phyloP scores from a whole-genome alignment of 805 yeast species.

The Wickerhamomyces mucosus region DNA sequence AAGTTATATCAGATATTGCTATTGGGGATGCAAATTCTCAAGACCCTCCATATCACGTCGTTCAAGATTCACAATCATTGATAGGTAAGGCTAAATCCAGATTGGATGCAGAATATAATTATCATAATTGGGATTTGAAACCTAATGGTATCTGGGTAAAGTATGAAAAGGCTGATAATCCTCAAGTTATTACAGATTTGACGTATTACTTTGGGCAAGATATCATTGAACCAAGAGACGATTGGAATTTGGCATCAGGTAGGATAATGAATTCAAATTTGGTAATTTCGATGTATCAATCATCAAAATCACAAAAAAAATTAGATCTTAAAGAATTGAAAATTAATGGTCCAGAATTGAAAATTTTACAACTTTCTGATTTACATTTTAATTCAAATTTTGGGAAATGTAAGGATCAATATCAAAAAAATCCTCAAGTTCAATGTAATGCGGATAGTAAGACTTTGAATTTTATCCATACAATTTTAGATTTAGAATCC shows the following conservation, averaged over 20 bases:
- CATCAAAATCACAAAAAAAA: neutral
- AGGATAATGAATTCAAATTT: neutral
- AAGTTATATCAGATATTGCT: conserved; percentile 36
- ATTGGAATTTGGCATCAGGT: conserved; percentile 34
- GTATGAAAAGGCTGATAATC: conserved; percentile 27
- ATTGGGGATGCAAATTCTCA: conserved; percentile 24
- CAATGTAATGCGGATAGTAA: conserved; percentile 45
- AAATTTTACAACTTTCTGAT: conserved; percentile 59
- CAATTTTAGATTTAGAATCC: conserved; percentile 40
- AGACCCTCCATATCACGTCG: conserved; percentile 28
- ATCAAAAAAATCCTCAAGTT: conserved; percentile 15
- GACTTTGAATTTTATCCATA: conserved; percentile 40
- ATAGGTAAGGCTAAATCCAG: conserved; percentile 19
- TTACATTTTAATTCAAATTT: conserved; percentile 52
- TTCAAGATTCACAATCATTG: conserved; percentile 25
- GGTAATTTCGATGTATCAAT: conserved; percentile 5
- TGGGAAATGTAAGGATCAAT: conserved; percentile 41
- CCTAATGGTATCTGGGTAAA: conserved; percentile 50
- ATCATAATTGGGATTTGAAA: conserved; percentile 33
- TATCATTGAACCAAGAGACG: conserved; percentile 49
- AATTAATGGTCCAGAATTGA: conserved; percentile 29
- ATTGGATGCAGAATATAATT: conserved; percentile 12
- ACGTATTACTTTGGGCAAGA: conserved; percentile 46
- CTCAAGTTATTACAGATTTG: conserved; percentile 33
- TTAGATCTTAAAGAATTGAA: conserved; percentile 21